A percentile compares a stretch with the other conserved stretches of the same genome.
Evolutionary conservation across 257 asterid species (phyloP).

Genomic region (Lycium barbarum): DNA sequence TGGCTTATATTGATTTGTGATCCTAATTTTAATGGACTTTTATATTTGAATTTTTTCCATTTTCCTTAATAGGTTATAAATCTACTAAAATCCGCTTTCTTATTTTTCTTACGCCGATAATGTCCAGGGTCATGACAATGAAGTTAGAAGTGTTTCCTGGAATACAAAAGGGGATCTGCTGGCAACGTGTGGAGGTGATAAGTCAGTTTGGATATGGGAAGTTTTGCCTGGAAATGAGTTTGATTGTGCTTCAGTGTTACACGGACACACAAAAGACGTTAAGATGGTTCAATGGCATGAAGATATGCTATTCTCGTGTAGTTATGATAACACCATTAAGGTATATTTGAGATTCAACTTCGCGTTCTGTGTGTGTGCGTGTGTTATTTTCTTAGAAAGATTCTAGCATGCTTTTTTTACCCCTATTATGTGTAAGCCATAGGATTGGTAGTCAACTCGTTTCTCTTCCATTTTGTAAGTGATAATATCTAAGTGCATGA

Average conservation of each 20-base stretch:
- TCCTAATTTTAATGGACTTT: neutral
- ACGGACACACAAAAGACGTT: constrained; percentile 88
- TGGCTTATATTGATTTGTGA: constrained; percentile 17
- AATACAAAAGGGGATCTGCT: constrained; percentile 76
- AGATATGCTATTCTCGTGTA: constrained; percentile 79
- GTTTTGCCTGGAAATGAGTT: constrained; percentile 76
- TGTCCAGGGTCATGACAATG: constrained; percentile 89
- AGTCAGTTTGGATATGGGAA: constrained; percentile 95
- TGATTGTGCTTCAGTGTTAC: constrained; percentile 74
- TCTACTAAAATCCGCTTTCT: constrained; percentile 22
- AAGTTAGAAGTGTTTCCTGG: constrained; percentile 89
- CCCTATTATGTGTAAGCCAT: neutral
- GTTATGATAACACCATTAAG: constrained; percentile 89
- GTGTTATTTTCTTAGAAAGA: constrained; percentile 1
- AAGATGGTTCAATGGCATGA: constrained; percentile 89
- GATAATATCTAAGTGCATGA: constrained; percentile 15
- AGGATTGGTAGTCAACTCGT: neutral
- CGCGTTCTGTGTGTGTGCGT: neutral
- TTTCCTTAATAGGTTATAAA: neutral
- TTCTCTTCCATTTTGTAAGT: neutral
- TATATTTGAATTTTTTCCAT: neutral
- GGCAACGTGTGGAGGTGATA: constrained; percentile 96
- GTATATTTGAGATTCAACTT: constrained; percentile 40
- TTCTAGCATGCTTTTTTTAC: neutral
- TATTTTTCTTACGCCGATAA: constrained; percentile 9